A percentile compares a stretch with the other conserved stretches of the same genome.
phyloP scores from a whole-genome alignment of 139 green algal genomes.

The Tetratostichococcus sp. region DNA sequence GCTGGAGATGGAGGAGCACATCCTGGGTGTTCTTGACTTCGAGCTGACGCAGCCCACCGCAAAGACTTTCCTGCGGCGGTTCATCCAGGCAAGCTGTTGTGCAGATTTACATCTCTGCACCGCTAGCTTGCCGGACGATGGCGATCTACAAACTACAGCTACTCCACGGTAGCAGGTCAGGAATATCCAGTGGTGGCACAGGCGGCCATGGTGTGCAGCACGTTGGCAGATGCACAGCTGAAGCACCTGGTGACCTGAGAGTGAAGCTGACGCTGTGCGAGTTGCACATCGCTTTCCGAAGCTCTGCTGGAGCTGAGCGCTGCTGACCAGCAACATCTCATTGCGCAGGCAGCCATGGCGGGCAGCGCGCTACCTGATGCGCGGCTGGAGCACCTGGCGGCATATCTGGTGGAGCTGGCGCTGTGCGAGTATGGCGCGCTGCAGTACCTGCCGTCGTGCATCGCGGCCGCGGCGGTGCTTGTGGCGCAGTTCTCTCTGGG shows the following conservation, averaged over 20 bases:
- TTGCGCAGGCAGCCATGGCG: background rate
- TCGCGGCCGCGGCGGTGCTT: slow-evolving; percentile 53
- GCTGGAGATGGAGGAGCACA: slow-evolving; percentile 70
- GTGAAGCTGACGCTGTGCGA: too few relatives aligned
- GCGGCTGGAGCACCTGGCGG: slow-evolving; percentile 63
- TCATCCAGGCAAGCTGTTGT: slow-evolving; percentile 50
- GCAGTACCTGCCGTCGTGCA: slow-evolving; percentile 65
- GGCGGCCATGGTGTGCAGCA: too few relatives aligned
- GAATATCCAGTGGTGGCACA: too few relatives aligned
- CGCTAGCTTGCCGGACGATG: too few relatives aligned
- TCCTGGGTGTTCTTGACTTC: slow-evolving; percentile 84
- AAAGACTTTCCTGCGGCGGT: slow-evolving; percentile 89
- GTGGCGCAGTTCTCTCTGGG: slow-evolving; percentile 59
- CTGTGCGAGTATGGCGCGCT: slow-evolving; percentile 85
- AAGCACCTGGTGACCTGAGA: too few relatives aligned
- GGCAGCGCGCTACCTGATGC: background rate
- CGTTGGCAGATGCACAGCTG: too few relatives aligned
- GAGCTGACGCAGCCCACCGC: slow-evolving; percentile 85
- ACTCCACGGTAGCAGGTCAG: too few relatives aligned
- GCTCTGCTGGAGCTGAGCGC: too few relatives aligned
- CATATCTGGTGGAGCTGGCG: slow-evolving; percentile 86
- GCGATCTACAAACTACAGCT: too few relatives aligned
- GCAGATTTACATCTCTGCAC: too few relatives aligned
- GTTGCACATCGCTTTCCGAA: too few relatives aligned
- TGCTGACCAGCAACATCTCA: too few relatives aligned